phyloP scores from a whole-genome alignment of 192 early-diverging fungal species.

The Backusella luteola region DNA sequence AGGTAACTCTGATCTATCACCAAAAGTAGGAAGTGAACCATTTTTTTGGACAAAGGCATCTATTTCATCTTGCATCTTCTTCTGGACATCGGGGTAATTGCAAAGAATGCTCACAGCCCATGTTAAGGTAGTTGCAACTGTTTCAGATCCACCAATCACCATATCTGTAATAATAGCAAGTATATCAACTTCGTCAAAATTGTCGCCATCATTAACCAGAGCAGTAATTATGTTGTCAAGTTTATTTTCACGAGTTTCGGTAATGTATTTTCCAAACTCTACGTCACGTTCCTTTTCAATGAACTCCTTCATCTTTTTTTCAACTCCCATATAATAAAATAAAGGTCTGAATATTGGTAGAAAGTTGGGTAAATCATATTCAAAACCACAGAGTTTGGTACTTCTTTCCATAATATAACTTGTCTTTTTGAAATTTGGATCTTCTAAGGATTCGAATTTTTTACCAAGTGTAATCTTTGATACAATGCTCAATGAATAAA shows the following conservation, averaged over 20 bases:
- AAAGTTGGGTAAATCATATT: neutral
- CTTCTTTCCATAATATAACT: neutral
- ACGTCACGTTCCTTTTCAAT: neutral
- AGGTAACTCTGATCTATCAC: constrained; percentile 13
- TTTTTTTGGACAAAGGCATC: constrained; percentile 8
- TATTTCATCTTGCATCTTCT: constrained; percentile 8
- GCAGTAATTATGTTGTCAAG: neutral
- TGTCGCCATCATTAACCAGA: neutral
- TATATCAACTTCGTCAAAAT: neutral
- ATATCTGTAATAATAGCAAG: constrained; percentile 3
- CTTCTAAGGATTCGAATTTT: neutral
- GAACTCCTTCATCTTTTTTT: neutral
- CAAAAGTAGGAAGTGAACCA: neutral
- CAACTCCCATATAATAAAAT: neutral
- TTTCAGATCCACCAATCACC: constrained; percentile 8
- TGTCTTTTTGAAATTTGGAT: neutral
- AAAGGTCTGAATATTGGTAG: neutral
- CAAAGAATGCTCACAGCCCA: constrained; percentile 15
- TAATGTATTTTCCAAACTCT: neutral
- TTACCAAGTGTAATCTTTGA: neutral
- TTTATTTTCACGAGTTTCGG: neutral
- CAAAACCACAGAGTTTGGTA: neutral
- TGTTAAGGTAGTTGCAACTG: constrained; percentile 5
- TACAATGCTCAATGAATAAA: constrained; percentile 4
- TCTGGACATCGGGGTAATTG: constrained; percentile 21